Evolutionary conservation across 148 eudicot genomes (phyloP).

Genomic region (Amaranthus palmeri): DNA sequence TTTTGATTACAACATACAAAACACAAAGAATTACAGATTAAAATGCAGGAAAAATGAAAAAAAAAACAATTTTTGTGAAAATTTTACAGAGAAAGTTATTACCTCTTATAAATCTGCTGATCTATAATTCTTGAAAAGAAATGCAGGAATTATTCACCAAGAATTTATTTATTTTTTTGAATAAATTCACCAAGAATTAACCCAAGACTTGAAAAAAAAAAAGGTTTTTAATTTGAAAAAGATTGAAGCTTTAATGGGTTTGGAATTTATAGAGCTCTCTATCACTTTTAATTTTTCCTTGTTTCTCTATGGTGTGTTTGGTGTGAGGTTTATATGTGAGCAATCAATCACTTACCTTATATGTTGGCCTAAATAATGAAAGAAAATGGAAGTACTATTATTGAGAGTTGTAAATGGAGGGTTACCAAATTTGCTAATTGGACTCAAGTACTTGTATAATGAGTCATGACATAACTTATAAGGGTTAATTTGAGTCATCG

Average conservation of each 20-base stretch:
- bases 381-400: too few relatives aligned
- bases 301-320: not conserved
- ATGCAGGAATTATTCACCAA: too few relatives aligned
- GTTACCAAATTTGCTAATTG: too few relatives aligned
- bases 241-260: not conserved
- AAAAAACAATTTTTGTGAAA: not conserved
- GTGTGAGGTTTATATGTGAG: not conserved
- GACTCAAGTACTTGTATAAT: too few relatives aligned
- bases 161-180: too few relatives aligned
- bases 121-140: not conserved
- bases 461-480: too few relatives aligned
- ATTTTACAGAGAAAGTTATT: slow-evolving; percentile 7
- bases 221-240: not conserved
- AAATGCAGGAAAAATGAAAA: not conserved
- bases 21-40: not conserved
- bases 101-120: slow-evolving; percentile 1
- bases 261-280: slow-evolving; percentile 10
- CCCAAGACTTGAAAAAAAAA: not conserved
- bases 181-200: not conserved
- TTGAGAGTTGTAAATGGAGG: too few relatives aligned
- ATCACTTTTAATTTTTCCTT: not conserved
- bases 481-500: too few relatives aligned
- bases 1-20: not conserved
- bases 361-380: too few relatives aligned
- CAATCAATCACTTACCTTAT: not conserved